Base-by-base conservation (phyloP, 495 filamentous ascomycete genomes). In the Neurospora terricola region DNA sequence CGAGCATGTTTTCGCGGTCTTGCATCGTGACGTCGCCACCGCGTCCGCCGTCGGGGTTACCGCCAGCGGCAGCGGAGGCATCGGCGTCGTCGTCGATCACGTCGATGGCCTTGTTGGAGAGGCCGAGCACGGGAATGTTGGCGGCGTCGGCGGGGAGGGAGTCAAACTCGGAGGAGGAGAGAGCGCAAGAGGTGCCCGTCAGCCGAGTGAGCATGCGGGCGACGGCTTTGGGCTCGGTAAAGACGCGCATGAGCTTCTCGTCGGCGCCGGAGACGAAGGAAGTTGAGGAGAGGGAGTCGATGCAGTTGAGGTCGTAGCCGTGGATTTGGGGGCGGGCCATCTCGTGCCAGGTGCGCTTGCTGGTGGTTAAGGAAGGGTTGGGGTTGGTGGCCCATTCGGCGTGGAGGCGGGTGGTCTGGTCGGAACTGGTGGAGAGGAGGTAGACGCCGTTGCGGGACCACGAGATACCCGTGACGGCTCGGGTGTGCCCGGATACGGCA, bases 221-320 rank as follows among this genome's bases (percentile, higher is more conserved):
- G 70, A 96, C 91, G 38, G 89, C 91, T 79, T 89, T 91, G 8
- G 96, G 96, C 83, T 97, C 90, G 71, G 94, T 91, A 80, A 99
- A 99, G 18, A 98, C 95, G 18, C 96, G 90, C 75, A 98, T 86
- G 38, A 98, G 89, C 82, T 99, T 99, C 83, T 99, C 96, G 77
- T 99, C 96, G 42, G 96, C 96, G n/a, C 96, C 96, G 59, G 94
- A 95, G 36, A 99, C 90, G 77, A 98, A 98, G 69, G 88, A 89
- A 16, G 88, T 83, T 36, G 85, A 79, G 5, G 89, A 88, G 34
- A 97, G 79, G 5, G 91, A 87, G 77, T 92, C 91, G 75, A 98
- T 89, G 80, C 95, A 98, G 83, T 98, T 99, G 74, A 99, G 86
- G 79, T 98, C 96, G 78, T 99, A 99, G 42, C 96, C 96, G 83